A percentile compares a stretch with the other conserved stretches of the same genome.
Evolutionary conservation across 2,329 filamentous ascomycete genomes (phyloP).

Genomic region (Fusarium sp.): DNA sequence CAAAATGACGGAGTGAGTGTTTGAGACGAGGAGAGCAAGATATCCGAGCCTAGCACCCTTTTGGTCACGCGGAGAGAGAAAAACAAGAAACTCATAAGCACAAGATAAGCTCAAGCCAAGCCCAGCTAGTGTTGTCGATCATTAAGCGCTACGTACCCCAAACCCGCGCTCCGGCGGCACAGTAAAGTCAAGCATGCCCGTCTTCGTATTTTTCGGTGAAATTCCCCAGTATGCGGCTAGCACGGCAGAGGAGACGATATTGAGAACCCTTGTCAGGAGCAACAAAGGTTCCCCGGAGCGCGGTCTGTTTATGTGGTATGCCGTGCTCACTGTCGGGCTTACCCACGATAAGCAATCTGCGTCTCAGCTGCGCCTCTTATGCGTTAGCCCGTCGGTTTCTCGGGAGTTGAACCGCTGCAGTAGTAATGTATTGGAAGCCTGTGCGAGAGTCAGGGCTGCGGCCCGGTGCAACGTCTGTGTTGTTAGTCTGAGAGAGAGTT

Average conservation of each 20-base stretch:
- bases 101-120: conserved; percentile 22
- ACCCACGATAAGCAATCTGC: background rate
- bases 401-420: background rate
- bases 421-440: background rate
- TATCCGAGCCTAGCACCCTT: background rate
- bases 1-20: background rate
- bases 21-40: background rate
- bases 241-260: conserved; percentile 17
- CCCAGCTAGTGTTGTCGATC: conserved; percentile 18
- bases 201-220: background rate
- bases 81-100: background rate
- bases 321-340: background rate
- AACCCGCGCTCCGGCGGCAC: background rate
- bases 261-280: background rate
- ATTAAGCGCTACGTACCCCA: background rate
- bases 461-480: background rate
- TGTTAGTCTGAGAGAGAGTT: background rate
- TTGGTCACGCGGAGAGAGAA: background rate
- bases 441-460: background rate
- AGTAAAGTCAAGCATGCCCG: background rate
- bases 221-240: conserved; percentile 20
- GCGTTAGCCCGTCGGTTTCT: background rate
- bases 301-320: conserved; percentile 6
- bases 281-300: background rate
- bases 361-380: background rate